phyloP scores from a whole-genome alignment of 2,329 filamentous ascomycete species.

The Aspergillus felis region DNA sequence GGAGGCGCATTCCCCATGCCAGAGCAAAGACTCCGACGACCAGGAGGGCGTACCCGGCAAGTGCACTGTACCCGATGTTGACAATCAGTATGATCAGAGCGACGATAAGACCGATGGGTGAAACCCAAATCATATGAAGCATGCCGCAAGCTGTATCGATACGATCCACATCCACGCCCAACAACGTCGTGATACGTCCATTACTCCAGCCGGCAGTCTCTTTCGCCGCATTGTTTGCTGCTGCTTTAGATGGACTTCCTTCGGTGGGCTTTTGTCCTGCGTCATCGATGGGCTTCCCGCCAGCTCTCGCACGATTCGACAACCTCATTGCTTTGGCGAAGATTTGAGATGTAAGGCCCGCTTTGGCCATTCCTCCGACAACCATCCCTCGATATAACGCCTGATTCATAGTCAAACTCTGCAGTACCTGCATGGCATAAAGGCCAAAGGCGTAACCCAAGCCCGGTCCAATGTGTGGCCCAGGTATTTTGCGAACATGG shows the following conservation, averaged over 20 bases:
- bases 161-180: constrained; percentile 93
- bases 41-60: constrained; percentile 81
- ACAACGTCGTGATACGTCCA: constrained; percentile 84
- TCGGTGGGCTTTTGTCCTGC: constrained; percentile 35
- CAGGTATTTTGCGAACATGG: constrained; percentile 45
- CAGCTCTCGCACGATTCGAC: constrained; percentile 82
- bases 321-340: constrained; percentile 92
- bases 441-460: constrained; percentile 82
- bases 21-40: constrained; percentile 74
- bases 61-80: constrained; percentile 84
- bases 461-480: constrained; percentile 69
- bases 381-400: constrained; percentile 93
- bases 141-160: constrained; percentile 83
- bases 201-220: constrained; percentile 87
- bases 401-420: constrained; percentile 79
- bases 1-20: constrained; percentile 68
- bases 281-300: constrained; percentile 57
- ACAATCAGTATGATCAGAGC: constrained; percentile 76
- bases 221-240: constrained; percentile 48
- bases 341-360: constrained; percentile 76
- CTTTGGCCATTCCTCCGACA: constrained; percentile 78
- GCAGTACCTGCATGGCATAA: constrained; percentile 76
- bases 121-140: constrained; percentile 89
- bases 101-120: constrained; percentile 72
- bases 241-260: constrained; percentile 41